phyloP scores from a whole-genome alignment of 192 early-diverging fungal species.

The Backusella psychrophila region DNA sequence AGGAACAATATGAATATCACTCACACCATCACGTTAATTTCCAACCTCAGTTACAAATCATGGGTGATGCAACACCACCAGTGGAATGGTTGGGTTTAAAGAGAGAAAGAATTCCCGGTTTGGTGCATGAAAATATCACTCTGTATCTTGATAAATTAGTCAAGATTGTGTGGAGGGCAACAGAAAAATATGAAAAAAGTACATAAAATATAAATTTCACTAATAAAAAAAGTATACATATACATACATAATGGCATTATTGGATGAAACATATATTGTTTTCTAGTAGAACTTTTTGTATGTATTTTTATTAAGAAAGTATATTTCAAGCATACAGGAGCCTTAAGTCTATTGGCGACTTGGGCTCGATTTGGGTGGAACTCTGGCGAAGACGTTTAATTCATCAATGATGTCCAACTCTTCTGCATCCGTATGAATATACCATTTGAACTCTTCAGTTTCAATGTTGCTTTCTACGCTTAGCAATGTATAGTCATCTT shows the following conservation, averaged over 20 bases:
- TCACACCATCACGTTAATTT: conserved; percentile 31
- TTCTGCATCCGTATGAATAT: too few species aligned
- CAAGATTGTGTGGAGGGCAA: conserved; percentile 13
- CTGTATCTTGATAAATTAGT: conserved; percentile 42
- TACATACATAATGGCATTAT: background rate
- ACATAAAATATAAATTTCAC: background rate
- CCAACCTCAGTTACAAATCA: conserved; percentile 43
- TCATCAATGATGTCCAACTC: too few species aligned
- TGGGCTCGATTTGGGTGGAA: too few species aligned
- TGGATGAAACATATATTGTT: background rate
- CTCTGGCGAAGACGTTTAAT: too few species aligned
- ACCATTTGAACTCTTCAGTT: too few species aligned
- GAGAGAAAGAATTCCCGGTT: conserved; percentile 41
- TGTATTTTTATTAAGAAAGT: too few species aligned
- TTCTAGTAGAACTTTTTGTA: too few species aligned
- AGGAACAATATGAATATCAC: conserved; percentile 8
- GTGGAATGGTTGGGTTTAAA: conserved; percentile 52
- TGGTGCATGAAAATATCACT: conserved; percentile 44
- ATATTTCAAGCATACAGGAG: too few species aligned
- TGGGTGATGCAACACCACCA: conserved; percentile 53
- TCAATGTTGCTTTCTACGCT: too few species aligned
- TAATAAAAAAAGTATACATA: background rate
- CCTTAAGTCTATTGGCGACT: too few species aligned
- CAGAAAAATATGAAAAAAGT: background rate
- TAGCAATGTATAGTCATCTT: too few species aligned